Base-by-base conservation (phyloP, 768 basidiomycete species). In the Leucocoprinus leucothites region DNA sequence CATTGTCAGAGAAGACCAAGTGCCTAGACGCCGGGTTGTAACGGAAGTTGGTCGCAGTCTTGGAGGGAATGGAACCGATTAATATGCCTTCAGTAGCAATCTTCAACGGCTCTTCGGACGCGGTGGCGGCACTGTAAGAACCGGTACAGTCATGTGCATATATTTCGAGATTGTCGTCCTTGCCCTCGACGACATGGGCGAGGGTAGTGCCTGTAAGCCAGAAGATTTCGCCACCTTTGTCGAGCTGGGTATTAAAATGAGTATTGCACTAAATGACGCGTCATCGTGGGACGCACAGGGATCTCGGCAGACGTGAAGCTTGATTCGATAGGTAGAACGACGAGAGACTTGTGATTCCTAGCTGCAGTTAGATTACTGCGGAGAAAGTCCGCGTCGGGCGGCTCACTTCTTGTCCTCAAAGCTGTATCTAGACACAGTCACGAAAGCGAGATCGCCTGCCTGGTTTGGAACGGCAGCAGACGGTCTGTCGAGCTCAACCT, bases 1-100 rank as follows among this genome's bases (percentile, higher is more conserved):
- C 92, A 51, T 82, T 77, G 31, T 90, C 91, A 0, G 92, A 89
- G 74, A 99, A 98, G 5, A 92, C 84, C 35, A 99, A 80, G 44
- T 78, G 62, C 14, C 82, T 82, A 3, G 80, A 72, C n/a, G 70
- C 64, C 24, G 73, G 60, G 25, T 79, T 79, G 65, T 82, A 89
- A 50, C 80, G 82, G 74, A 92, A 93, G 72, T 91, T 90, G 43
- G 80, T 70, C 1, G 82, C 82, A 26, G 81, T 79, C 53, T 81
- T 80, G 42, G 85, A 83, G 8, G 89, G 89, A 65, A 91, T 80
- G 35, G 76, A 80, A 46, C 85, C 88, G 43, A 89, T 73, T 22
- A 82, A 69, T 21, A 69, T 65, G 2, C 82, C 65, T n/a, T 73
- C 56, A 45, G 77, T 68, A 22, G 75, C 64, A 25, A 69, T 59